phyloP scores from a whole-genome alignment of 345 rosid genomes.

The Passiflora organensis region DNA sequence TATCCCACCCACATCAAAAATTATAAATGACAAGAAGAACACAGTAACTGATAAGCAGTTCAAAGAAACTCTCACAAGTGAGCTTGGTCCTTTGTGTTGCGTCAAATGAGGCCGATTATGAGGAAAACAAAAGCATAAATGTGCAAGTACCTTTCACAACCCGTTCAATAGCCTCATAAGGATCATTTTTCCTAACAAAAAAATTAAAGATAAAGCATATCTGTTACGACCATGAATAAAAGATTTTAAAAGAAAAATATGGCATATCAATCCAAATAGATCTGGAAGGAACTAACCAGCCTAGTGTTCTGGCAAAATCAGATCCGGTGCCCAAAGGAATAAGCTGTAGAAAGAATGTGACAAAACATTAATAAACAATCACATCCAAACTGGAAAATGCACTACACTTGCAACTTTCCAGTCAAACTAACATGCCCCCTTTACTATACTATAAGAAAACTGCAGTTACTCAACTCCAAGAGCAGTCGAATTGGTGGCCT shows the following conservation, averaged over 20 bases:
- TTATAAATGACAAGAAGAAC: conserved; percentile 1
- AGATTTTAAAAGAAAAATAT: too few species aligned
- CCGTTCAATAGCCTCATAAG: conserved; percentile 75
- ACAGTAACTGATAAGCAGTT: not conserved
- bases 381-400: conserved; percentile 16
- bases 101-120: not conserved
- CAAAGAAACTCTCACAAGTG: not conserved
- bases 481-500: conserved; percentile 59
- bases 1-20: conserved; percentile 21
- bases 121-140: not conserved
- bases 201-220: not conserved
- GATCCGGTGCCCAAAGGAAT: conserved; percentile 96
- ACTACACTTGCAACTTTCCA: conserved; percentile 1
- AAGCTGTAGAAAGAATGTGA: conserved; percentile 42
- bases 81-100: not conserved
- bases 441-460: not conserved
- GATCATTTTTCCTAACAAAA: conserved; percentile 72
- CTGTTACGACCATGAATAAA: not conserved
- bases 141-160: conserved; percentile 58
- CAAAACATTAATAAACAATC: conserved; percentile 3
- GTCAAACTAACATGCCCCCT: not conserved
- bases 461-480: conserved; percentile 73
- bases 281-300: conserved; percentile 65
- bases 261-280: conserved; percentile 6
- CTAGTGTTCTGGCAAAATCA: conserved; percentile 88